Evolutionary conservation across 371 early-diverging fungal species (phyloP).

Genomic region (Apophysomyces trapeziformis): DNA sequence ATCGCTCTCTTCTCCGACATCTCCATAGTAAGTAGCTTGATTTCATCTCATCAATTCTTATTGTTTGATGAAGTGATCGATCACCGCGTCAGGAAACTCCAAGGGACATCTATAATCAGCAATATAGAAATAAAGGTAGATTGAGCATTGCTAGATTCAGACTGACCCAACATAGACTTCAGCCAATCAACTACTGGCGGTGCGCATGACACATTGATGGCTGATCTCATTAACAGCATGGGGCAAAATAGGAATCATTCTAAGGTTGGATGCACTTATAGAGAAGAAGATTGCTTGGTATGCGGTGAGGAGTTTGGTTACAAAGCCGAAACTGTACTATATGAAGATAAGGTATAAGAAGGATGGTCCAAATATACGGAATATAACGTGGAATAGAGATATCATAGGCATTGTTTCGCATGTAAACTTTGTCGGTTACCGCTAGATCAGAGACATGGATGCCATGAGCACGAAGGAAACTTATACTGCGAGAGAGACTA

Average conservation of each 20-base stretch:
- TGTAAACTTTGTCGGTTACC: conserved; percentile 68
- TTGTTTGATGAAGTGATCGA: background rate
- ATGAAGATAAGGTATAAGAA: background rate
- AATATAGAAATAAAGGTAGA: conserved; percentile 4
- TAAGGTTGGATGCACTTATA: conserved; percentile 12
- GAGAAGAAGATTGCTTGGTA: background rate
- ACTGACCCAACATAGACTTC: conserved; percentile 1
- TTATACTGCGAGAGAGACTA: conserved; percentile 76
- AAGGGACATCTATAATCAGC: background rate
- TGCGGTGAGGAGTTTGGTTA: background rate
- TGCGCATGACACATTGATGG: conserved; percentile 33
- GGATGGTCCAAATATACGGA: no score
- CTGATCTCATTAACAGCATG: conserved; percentile 30
- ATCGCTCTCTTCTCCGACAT: conserved; percentile 1
- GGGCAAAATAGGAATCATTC: conserved; percentile 19
- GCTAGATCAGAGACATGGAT: conserved; percentile 64
- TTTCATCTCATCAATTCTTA: background rate
- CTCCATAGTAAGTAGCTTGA: background rate
- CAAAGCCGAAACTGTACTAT: background rate
- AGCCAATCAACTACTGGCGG: conserved; percentile 13
- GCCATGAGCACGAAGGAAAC: conserved; percentile 65
- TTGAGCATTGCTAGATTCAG: background rate
- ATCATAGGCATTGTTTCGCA: conserved; percentile 60
- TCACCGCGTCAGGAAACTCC: background rate
- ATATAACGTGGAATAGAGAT: conserved; percentile 25